Percentiles rank a stretch among this genome's conserved stretches.
Conservation (phyloP, 495 filamentous ascomycete genomes). For the Filosporella fistucella region DNA sequence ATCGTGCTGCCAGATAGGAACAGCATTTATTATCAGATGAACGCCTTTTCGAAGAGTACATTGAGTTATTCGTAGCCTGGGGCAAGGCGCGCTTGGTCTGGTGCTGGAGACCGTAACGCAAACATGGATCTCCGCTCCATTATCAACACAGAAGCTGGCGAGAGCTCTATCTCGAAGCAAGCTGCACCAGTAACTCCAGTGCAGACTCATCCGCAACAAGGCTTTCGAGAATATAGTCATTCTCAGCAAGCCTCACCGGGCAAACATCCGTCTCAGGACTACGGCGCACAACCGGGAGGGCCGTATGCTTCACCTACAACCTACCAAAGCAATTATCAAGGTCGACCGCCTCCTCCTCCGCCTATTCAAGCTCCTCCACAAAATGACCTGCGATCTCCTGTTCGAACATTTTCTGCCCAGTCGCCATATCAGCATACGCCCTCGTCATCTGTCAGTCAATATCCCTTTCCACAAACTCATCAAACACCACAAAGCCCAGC, state of each 20-base stretch:
- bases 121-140: constrained; percentile 55
- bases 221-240: constrained; percentile 43
- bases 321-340: constrained; percentile 38
- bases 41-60: constrained; percentile 2
- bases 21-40: constrained; percentile 18
- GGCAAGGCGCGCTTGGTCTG: constrained; percentile 22
- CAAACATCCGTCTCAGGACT: constrained; percentile 34
- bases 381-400: constrained; percentile 48
- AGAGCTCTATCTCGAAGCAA: constrained; percentile 24
- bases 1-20: background rate
- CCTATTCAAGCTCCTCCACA: constrained; percentile 42
- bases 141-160: constrained; percentile 43
- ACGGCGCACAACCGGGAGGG: constrained; percentile 26
- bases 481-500: constrained; percentile 45
- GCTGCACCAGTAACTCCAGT: constrained; percentile 42
- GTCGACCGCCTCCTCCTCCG: constrained; percentile 40
- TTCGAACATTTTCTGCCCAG: constrained; percentile 35
- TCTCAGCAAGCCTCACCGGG: constrained; percentile 37
- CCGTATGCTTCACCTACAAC: constrained; percentile 29
- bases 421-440: constrained; percentile 47
- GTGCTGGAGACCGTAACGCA: constrained; percentile 22
- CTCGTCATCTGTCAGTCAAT: constrained; percentile 31
- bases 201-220: constrained; percentile 34
- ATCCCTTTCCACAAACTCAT: constrained; percentile 44
- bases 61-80: constrained; percentile 17